Evolutionary conservation across 139 green algal genomes (phyloP), one percentile per base, ranked within the genome.

Genomic region (Chlorella sorokiniana): DNA sequence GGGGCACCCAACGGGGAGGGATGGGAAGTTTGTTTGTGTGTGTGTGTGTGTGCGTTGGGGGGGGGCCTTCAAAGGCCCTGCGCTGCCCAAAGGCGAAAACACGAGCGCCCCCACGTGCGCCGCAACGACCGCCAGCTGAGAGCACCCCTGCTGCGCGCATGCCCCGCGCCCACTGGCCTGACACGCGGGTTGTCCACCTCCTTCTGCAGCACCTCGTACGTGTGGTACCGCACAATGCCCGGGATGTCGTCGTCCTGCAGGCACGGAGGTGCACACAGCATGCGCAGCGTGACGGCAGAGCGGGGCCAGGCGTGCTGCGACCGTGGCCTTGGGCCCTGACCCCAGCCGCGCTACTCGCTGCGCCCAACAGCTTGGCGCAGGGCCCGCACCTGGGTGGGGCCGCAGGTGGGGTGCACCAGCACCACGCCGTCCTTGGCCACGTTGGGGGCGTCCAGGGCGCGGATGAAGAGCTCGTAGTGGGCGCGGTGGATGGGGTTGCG

Each of bases 221-320:
- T 98, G 82, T 93, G 91, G 89, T 95, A 98, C 4, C 95, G 89
- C 70, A 98, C 95, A 40, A 96, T 91, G 68, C 95, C 96, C 1
- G 96, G 93, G 80, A 99, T 98, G 88, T 99, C 96, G 69, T 99
- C 96, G 63, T 96, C 94, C 94, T 98, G 94, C 62, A 45, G 7
- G 25, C 56, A 65, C n/a, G 10, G 16, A 22, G 48, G 48, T 23
- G 14, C 7, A 69, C 27, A 3, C 10, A 44, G 33, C 27, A 16
- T 69, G 22, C 31, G 31, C 63, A 40, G 61, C n/a, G n/a, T n/a
- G n/a, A n/a, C n/a, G n/a, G n/a, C n/a, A n/a, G n/a, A n/a, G n/a
- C n/a, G n/a, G n/a, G n/a, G n/a, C n/a, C n/a, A n/a, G n/a, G n/a
- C n/a, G n/a, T n/a, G n/a, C n/a, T n/a, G n/a, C n/a, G n/a, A n/a